Conservation (phyloP, 805 yeast species). For the Kodamaea neixiangensis region DNA sequence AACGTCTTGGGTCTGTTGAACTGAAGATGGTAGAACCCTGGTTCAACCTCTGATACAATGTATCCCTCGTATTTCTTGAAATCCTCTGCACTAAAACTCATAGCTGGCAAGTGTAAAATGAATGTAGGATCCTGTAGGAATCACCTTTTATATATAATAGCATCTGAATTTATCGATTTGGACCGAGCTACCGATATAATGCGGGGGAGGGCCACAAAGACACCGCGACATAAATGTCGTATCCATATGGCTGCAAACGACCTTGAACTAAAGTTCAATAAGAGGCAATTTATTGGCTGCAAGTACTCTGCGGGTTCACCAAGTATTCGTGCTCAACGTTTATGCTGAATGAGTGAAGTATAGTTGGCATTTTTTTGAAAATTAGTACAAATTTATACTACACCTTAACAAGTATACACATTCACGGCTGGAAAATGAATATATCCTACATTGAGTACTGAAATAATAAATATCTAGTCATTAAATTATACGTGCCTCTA, state of each 20-base stretch:
- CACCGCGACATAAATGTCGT: neutral
- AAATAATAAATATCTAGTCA: neutral
- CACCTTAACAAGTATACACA: too few species aligned
- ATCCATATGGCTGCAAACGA: too few species aligned
- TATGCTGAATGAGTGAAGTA: too few species aligned
- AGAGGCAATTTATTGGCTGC: too few species aligned
- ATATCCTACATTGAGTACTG: too few species aligned
- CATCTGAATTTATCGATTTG: constrained; percentile 2
- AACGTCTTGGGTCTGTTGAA: constrained; percentile 60
- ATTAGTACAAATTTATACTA: too few species aligned
- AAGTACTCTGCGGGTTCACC: too few species aligned
- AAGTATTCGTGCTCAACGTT: too few species aligned
- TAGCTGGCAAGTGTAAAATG: neutral
- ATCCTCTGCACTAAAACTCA: constrained; percentile 15
- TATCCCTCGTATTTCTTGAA: constrained; percentile 28
- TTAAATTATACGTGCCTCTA: too few species aligned
- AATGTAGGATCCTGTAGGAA: neutral
- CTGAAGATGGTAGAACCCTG: constrained; percentile 56
- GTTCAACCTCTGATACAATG: constrained; percentile 43
- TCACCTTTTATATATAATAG: neutral
- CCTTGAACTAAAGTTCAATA: too few species aligned
- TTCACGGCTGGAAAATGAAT: too few species aligned
- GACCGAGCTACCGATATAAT: constrained; percentile 8
- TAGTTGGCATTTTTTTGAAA: too few species aligned
- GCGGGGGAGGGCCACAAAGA: constrained; percentile 3